Evolutionary conservation across 441 rosid species (phyloP).

Genomic region (Populus hybrid): DNA sequence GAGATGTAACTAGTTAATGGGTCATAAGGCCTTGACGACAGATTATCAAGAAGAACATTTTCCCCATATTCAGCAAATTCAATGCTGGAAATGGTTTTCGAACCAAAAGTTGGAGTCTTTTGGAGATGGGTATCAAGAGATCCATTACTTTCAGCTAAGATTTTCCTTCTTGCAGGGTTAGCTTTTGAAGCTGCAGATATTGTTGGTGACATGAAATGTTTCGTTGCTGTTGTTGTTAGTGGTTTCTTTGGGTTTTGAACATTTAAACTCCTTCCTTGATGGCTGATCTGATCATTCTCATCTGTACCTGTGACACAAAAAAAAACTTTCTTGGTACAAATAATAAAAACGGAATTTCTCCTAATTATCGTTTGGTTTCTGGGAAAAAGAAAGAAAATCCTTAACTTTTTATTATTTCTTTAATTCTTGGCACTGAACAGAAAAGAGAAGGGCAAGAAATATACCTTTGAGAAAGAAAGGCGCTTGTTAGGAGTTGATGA

Average conservation of each 20-base stretch:
- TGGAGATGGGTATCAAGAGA: conserved; percentile 12
- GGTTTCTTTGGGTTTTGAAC: conserved; percentile 16
- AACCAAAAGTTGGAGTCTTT: conserved; percentile 17
- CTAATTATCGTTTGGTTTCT: background rate
- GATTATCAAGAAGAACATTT: conserved; percentile 10
- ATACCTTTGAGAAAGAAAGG: conserved; percentile 24
- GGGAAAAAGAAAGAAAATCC: background rate
- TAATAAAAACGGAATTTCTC: background rate
- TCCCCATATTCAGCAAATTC: conserved; percentile 2
- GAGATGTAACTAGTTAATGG: conserved; percentile 30
- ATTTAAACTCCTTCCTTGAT: conserved; percentile 13
- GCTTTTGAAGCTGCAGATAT: conserved; percentile 40
- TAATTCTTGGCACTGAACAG: background rate
- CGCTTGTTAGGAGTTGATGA: conserved; percentile 13
- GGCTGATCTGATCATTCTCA: conserved; percentile 26
- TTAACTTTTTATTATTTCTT: background rate
- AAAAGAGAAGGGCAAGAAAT: background rate
- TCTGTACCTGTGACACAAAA: conserved; percentile 14
- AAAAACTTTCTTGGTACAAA: background rate
- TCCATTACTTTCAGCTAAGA: conserved; percentile 38
- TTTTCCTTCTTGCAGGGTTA: conserved; percentile 31
- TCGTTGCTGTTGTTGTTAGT: background rate
- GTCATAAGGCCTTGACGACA: conserved; percentile 25
- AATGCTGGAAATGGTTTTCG: conserved; percentile 3
- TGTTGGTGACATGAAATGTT: conserved; percentile 32